Percentiles rank a stretch among this genome's conserved stretches.
These are phyloP conservation scores for Lichtheimia ramosa DNA, from an alignment of 371 early-diverging fungal species.

Conservation along the genomic window DNA sequence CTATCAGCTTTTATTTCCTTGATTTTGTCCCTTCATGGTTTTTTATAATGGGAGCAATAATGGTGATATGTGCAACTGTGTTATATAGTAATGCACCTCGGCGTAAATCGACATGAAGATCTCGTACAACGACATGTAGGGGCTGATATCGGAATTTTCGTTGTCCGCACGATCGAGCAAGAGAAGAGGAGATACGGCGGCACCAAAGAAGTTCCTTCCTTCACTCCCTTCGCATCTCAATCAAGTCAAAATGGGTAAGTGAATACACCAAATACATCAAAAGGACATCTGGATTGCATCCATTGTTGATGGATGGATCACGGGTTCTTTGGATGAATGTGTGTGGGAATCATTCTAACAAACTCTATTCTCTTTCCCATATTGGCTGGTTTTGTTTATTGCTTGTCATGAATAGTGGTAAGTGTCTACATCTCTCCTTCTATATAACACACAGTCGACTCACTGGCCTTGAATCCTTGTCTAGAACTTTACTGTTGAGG, in stretches of 20 bases:
- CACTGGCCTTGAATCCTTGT: neutral
- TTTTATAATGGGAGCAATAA: constrained; percentile 70
- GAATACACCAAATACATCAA: neutral
- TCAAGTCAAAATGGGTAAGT: constrained; percentile 10
- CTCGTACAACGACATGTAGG: neutral
- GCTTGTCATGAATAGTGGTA: constrained; percentile 1
- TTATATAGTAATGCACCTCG: constrained; percentile 46
- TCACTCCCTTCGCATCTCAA: constrained; percentile 1
- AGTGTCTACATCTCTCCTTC: neutral
- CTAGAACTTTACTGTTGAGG: constrained; percentile 41
- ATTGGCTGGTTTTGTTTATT: neutral
- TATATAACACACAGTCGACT: constrained; percentile 1
- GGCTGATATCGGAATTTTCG: neutral
- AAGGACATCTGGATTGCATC: neutral
- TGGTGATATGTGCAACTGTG: constrained; percentile 65
- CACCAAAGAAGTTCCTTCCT: neutral
- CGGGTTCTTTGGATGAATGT: neutral
- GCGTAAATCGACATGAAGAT: neutral
- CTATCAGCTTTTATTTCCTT: constrained; percentile 70
- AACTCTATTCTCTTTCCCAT: neutral
- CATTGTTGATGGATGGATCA: constrained; percentile 2
- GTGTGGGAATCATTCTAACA: constrained; percentile 1
- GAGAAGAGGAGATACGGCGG: neutral
- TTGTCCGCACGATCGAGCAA: neutral
- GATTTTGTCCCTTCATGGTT: constrained; percentile 65